Percentiles rank a stretch among this genome's conserved stretches.
Evolutionary conservation across 2,329 filamentous ascomycete genomes (phyloP).

Genomic region (Fusarium fracticaudum): DNA sequence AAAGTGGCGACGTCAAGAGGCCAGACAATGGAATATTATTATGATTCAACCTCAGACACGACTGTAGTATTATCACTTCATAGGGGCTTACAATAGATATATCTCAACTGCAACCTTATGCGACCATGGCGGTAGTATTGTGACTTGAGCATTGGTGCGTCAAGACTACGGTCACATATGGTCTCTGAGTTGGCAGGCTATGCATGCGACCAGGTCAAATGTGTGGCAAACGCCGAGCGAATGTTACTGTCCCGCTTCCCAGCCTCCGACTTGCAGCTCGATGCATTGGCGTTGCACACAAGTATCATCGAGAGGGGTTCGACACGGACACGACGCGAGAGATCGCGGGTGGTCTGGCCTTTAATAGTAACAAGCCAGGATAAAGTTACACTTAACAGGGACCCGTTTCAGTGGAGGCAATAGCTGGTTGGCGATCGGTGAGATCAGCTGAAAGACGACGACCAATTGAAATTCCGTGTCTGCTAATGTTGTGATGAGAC

Average conservation of each 20-base stretch:
- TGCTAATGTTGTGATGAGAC: slow-evolving; percentile 21
- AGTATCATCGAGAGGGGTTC: slow-evolving; percentile 22
- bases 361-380: slow-evolving; percentile 32
- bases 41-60: slow-evolving; percentile 24
- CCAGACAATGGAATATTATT: neutral
- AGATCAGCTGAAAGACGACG: slow-evolving; percentile 19
- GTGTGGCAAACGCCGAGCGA: neutral
- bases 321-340: slow-evolving; percentile 39
- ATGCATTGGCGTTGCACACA: slow-evolving; percentile 22
- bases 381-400: slow-evolving; percentile 9
- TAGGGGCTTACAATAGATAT: slow-evolving; percentile 20
- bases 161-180: neutral
- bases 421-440: slow-evolving; percentile 17
- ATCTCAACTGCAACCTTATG: slow-evolving; percentile 2
- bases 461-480: slow-evolving; percentile 11
- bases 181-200: slow-evolving; percentile 19
- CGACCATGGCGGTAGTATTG: neutral
- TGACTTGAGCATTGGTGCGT: neutral
- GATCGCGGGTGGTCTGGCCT: slow-evolving; percentile 39
- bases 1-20: neutral
- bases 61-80: slow-evolving; percentile 30
- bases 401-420: slow-evolving; percentile 1
- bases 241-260: slow-evolving; percentile 11
- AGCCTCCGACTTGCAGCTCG: slow-evolving; percentile 31
- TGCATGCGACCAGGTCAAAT: slow-evolving; percentile 10